phyloP scores from a whole-genome alignment of 805 yeast species.

The Pichia kluyveri region DNA sequence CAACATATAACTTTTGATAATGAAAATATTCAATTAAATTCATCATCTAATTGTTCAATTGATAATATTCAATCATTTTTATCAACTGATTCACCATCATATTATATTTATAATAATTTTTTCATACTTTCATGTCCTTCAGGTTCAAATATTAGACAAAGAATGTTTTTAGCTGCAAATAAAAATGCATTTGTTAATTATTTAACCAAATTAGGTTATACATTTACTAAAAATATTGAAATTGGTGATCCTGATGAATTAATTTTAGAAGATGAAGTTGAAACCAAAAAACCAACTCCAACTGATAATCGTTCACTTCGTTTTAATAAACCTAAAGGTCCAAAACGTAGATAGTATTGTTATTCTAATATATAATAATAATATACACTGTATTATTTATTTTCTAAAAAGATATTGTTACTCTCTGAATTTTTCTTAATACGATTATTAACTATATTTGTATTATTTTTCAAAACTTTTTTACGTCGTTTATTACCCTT shows the following conservation, averaged over 20 bases:
- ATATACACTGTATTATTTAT: not conserved
- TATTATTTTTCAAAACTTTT: constrained; percentile 6
- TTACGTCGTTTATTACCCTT: constrained; percentile 5
- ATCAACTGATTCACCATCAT: constrained; percentile 1
- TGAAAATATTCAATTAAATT: not conserved
- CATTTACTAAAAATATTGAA: constrained; percentile 45
- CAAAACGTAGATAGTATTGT: constrained; percentile 23
- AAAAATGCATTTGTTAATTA: constrained; percentile 50
- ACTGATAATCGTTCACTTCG: constrained; percentile 20
- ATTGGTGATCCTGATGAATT: constrained; percentile 68
- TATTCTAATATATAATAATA: too few species aligned
- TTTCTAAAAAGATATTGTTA: constrained; percentile 3
- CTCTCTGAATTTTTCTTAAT: not conserved
- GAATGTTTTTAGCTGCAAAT: constrained; percentile 89
- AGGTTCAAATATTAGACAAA: constrained; percentile 77
- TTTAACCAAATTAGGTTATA: constrained; percentile 32
- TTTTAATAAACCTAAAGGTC: constrained; percentile 62
- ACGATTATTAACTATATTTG: constrained; percentile 7
- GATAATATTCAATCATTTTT: not conserved
- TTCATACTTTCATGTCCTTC: constrained; percentile 88
- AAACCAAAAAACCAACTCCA: not conserved
- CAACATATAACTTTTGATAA: not conserved
- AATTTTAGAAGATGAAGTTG: constrained; percentile 28
- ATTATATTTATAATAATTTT: constrained; percentile 8
- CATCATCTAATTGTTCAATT: not conserved